A percentile compares a stretch with the other conserved stretches of the same genome.
These are phyloP conservation scores for Suhomyces wounanorum DNA, from an alignment of 1,139 yeast genomes.

Conservation along the genomic window DNA sequence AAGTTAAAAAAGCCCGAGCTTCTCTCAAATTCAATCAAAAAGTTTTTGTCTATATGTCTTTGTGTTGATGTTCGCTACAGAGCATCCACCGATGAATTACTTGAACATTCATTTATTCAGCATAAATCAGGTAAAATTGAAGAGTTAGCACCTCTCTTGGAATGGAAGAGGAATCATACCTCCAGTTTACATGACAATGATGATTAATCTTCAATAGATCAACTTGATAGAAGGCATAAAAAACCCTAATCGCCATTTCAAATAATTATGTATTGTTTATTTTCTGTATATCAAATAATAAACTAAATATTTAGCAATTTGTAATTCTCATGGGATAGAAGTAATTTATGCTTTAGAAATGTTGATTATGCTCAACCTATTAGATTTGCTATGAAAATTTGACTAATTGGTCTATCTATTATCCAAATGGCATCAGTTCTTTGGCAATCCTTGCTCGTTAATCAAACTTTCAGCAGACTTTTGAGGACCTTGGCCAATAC, in stretches of 20 bases:
- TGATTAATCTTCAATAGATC: neutral
- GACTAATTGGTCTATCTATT: neutral
- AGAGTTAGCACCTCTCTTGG: conserved; percentile 68
- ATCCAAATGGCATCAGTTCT: conserved; percentile 1
- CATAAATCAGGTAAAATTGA: conserved; percentile 68
- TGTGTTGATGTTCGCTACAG: conserved; percentile 94
- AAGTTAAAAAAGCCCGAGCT: conserved; percentile 85
- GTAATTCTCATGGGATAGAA: neutral
- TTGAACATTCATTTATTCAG: conserved; percentile 77
- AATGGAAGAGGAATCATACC: conserved; percentile 53
- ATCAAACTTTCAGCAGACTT: conserved; percentile 54
- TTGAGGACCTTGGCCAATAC: conserved; percentile 87
- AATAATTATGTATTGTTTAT: conserved; percentile 7
- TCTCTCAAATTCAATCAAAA: conserved; percentile 76
- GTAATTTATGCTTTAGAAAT: neutral
- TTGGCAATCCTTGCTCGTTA: conserved; percentile 44
- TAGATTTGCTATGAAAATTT: neutral
- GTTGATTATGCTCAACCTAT: neutral
- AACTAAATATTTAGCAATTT: neutral
- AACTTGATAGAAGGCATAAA: no score
- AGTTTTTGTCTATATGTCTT: conserved; percentile 85
- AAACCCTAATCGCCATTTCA: neutral
- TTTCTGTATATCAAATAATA: conserved; percentile 1
- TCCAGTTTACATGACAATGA: conserved; percentile 4
- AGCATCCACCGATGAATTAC: conserved; percentile 85